phyloP scores from a whole-genome alignment of 2,329 filamentous ascomycete genomes.

The Xylaria sp. region DNA sequence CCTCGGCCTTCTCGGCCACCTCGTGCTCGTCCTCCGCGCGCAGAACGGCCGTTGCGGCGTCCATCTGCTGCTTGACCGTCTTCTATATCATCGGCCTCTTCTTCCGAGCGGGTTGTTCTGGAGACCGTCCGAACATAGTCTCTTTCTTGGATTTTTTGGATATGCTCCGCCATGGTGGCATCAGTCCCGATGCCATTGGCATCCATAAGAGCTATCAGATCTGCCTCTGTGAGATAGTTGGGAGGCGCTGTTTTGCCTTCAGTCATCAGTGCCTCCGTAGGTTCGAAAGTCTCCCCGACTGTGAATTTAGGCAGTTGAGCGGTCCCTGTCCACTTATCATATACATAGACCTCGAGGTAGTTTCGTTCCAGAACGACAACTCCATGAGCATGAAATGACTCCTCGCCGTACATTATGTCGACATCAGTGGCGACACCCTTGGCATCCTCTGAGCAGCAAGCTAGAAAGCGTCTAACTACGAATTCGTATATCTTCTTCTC shows the following conservation, averaged over 20 bases:
- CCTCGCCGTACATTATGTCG: constrained; percentile 84
- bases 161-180: constrained; percentile 99
- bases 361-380: constrained; percentile 88
- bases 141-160: constrained; percentile 91
- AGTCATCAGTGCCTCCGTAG: constrained; percentile 86
- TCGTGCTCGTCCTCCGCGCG: constrained; percentile 61
- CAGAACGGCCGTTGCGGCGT: constrained; percentile 61
- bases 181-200: constrained; percentile 98
- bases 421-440: constrained; percentile 87
- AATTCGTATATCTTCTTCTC: constrained; percentile 91
- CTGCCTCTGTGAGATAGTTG: constrained; percentile 90
- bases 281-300: constrained; percentile 84
- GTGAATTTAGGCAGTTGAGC: constrained; percentile 83
- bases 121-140: constrained; percentile 80
- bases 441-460: constrained; percentile 95
- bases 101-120: constrained; percentile 54
- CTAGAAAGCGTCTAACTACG: constrained; percentile 88
- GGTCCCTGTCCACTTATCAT: constrained; percentile 95
- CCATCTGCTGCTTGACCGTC: constrained; percentile 54
- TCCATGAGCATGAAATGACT: constrained; percentile 84
- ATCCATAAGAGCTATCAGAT: constrained; percentile 96
- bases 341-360: constrained; percentile 94
- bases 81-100: constrained; percentile 54
- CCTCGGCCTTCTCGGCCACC: constrained; percentile 56
- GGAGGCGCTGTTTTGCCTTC: constrained; percentile 92